These are phyloP conservation scores for Melanogaster broomeanus DNA, from an alignment of 768 basidiomycete genomes.

Conservation along the genomic window DNA sequence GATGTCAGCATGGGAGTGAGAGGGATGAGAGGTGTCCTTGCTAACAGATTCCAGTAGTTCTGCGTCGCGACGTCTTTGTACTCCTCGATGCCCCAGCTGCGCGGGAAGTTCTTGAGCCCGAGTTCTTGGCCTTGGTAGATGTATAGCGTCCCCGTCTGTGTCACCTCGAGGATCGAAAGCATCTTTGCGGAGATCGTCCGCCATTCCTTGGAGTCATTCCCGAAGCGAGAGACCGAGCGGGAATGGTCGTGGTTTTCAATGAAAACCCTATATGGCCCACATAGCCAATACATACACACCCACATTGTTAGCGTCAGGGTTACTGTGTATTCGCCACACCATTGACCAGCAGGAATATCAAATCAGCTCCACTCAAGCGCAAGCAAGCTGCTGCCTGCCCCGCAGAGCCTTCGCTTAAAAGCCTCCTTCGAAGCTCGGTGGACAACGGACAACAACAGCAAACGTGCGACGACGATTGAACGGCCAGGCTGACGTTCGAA, in stretches of 20 bases:
- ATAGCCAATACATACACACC: slow-evolving; percentile 1
- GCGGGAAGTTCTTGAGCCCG: slow-evolving; percentile 63
- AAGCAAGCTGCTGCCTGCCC: slow-evolving; percentile 14
- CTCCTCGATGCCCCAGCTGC: slow-evolving; percentile 66
- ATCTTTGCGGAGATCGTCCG: slow-evolving; percentile 63
- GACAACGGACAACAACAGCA: neutral
- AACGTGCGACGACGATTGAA: slow-evolving; percentile 7
- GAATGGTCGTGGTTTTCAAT: slow-evolving; percentile 74
- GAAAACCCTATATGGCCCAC: slow-evolving; percentile 43
- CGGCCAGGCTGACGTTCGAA: neutral
- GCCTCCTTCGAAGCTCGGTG: slow-evolving; percentile 14
- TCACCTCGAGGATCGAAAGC: slow-evolving; percentile 59
- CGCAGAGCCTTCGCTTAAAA: slow-evolving; percentile 16
- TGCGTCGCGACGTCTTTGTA: slow-evolving; percentile 69
- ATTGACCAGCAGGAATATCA: neutral
- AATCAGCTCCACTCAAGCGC: slow-evolving; percentile 2
- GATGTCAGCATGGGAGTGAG: neutral
- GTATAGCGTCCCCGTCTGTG: slow-evolving; percentile 67
- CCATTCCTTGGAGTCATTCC: slow-evolving; percentile 58
- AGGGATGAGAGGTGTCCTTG: slow-evolving; percentile 1
- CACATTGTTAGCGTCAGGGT: neutral
- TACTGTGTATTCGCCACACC: neutral
- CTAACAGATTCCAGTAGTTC: slow-evolving; percentile 59
- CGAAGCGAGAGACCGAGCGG: slow-evolving; percentile 65
- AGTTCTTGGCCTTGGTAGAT: slow-evolving; percentile 80